phyloP scores from a whole-genome alignment of 495 filamentous ascomycete genomes.

The Aspergillus ellipticus region DNA sequence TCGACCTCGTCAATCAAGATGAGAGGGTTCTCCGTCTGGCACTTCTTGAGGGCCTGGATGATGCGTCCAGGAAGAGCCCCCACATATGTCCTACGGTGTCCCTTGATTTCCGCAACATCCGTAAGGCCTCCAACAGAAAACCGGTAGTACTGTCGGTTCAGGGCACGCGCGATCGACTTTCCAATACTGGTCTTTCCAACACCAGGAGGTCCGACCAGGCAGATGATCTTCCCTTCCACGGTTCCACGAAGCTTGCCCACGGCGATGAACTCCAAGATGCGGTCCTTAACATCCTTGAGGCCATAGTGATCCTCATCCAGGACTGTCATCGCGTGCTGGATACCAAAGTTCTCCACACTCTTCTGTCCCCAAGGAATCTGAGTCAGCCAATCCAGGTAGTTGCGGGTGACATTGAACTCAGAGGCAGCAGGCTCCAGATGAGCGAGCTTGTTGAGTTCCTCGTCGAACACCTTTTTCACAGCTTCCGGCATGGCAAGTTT shows the following conservation, averaged over 20 bases:
- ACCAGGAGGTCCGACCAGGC: constrained; percentile 92
- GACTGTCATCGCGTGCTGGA: constrained; percentile 82
- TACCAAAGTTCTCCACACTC: constrained; percentile 94
- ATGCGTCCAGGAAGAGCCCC: constrained; percentile 94
- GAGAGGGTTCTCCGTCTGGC: constrained; percentile 95
- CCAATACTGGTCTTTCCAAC: constrained; percentile 99
- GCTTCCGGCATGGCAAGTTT: constrained; percentile 96
- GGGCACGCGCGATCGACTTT: constrained; percentile 91
- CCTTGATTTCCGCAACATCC: constrained; percentile 99
- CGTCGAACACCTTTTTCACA: constrained; percentile 95
- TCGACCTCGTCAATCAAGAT: constrained; percentile 97
- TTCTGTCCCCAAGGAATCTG: constrained; percentile 97
- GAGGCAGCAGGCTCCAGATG: constrained; percentile 93
- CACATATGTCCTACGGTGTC: constrained; percentile 93
- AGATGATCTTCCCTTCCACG: constrained; percentile 98
- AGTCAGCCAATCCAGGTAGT: constrained; percentile 98
- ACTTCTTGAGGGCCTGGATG: constrained; percentile 98
- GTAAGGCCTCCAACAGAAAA: constrained; percentile 97
- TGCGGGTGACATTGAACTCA: constrained; percentile 98
- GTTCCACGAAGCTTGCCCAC: constrained; percentile 96
- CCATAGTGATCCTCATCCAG: constrained; percentile 97
- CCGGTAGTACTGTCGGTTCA: constrained; percentile 94
- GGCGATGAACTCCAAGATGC: constrained; percentile 97
- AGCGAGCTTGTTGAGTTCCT: constrained; percentile 94
- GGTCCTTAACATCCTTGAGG: constrained; percentile 97